Conservation (phyloP, 345 rosid species). For the Hevea brasiliensis region DNA sequence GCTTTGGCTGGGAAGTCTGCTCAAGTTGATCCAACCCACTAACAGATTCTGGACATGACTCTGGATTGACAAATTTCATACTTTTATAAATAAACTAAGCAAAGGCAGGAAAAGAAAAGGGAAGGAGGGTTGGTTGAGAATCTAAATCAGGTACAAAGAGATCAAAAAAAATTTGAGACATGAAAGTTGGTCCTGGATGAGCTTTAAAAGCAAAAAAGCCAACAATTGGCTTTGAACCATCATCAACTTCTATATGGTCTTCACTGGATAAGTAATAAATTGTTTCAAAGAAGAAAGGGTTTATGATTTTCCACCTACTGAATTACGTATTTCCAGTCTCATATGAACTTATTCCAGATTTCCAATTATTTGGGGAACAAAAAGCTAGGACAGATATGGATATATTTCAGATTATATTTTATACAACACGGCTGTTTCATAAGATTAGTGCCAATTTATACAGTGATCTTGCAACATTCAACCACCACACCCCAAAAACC, state of each 20-base stretch:
- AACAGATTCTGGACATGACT: slow-evolving; percentile 18
- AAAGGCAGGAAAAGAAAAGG: not conserved
- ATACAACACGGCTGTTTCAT: not conserved
- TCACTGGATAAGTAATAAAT: not conserved
- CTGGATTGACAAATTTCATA: not conserved
- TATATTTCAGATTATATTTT: not conserved
- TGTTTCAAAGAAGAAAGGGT: no score
- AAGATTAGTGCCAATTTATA: not conserved
- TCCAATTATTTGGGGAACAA: not conserved
- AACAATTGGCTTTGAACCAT: no score
- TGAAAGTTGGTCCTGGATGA: not conserved
- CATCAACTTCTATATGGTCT: not conserved
- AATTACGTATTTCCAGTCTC: not conserved
- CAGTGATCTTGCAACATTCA: no score
- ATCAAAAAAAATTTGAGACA: no score
- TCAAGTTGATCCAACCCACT: slow-evolving; percentile 21
- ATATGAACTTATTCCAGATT: not conserved
- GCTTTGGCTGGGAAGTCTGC: slow-evolving; percentile 20
- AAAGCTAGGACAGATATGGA: not conserved
- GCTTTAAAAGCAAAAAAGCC: not conserved
- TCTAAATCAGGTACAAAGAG: no score
- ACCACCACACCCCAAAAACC: no score
- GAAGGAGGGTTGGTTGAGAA: not conserved
- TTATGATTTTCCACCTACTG: not conserved
- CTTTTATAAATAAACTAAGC: not conserved